A percentile compares a stretch with the other conserved stretches of the same genome.
phyloP scores from a whole-genome alignment of 345 rosid genomes.

The Lumnitzera racemosa region DNA sequence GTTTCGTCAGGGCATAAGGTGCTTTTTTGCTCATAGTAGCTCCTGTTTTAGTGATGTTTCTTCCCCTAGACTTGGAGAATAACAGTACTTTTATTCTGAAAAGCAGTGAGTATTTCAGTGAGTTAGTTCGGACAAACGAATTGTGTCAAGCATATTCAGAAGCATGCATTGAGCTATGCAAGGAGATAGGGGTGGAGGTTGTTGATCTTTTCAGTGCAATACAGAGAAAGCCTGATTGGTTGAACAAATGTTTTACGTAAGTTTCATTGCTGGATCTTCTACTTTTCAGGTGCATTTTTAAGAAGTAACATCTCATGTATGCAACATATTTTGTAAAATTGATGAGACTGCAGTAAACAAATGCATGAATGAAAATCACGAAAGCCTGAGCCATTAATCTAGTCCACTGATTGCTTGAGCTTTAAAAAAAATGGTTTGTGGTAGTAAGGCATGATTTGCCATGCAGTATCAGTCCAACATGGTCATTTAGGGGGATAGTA shows the following conservation, averaged over 20 bases:
- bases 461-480: too few species aligned
- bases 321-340: neutral
- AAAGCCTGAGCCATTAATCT: too few species aligned
- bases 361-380: neutral
- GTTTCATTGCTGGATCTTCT: slow-evolving; percentile 15
- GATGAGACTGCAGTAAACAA: neutral
- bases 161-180: slow-evolving; percentile 70
- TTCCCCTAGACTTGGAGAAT: neutral
- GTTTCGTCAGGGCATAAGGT: slow-evolving; percentile 61
- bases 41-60: neutral
- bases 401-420: too few species aligned
- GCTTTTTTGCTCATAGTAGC: slow-evolving; percentile 9
- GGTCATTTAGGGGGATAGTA: too few species aligned
- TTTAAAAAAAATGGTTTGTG: too few species aligned
- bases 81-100: slow-evolving; percentile 4
- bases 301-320: too few species aligned
- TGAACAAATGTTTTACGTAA: slow-evolving; percentile 73
- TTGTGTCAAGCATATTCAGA: slow-evolving; percentile 71
- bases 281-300: neutral
- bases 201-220: slow-evolving; percentile 71
- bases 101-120: slow-evolving; percentile 58
- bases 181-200: slow-evolving; percentile 58
- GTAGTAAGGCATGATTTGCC: too few species aligned
- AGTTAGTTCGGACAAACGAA: slow-evolving; percentile 80
- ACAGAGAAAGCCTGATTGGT: slow-evolving; percentile 58